Conservation (phyloP, 805 yeast genomes). For the Schwanniomyces yamadae region DNA sequence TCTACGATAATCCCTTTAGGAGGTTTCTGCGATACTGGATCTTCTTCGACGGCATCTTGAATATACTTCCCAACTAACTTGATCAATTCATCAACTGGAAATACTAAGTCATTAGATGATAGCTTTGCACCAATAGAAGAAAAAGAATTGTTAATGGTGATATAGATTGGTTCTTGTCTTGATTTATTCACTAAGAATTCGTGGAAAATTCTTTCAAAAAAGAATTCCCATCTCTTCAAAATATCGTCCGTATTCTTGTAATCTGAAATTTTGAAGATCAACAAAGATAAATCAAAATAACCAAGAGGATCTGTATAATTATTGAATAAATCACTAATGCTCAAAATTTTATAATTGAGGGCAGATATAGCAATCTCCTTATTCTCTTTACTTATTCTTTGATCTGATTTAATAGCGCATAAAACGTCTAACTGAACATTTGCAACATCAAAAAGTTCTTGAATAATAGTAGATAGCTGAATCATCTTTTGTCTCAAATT, state of each 20-base stretch:
- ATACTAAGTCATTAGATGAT: constrained; percentile 68
- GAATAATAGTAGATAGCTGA: constrained; percentile 64
- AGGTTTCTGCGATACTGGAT: constrained; percentile 31
- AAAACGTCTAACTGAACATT: constrained; percentile 73
- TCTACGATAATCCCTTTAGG: constrained; percentile 59
- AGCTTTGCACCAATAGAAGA: constrained; percentile 60
- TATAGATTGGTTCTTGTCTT: constrained; percentile 36
- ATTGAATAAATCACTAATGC: constrained; percentile 79
- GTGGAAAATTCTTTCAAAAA: constrained; percentile 52
- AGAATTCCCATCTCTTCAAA: constrained; percentile 72
- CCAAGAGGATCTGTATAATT: constrained; percentile 85
- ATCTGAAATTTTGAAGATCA: constrained; percentile 80
- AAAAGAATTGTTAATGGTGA: constrained; percentile 38
- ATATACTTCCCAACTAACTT: constrained; percentile 62
- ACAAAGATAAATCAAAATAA: constrained; percentile 76
- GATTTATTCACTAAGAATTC: constrained; percentile 23
- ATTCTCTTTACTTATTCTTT: constrained; percentile 47
- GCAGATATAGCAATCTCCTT: constrained; percentile 50
- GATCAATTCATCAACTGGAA: constrained; percentile 72
- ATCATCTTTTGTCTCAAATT: constrained; percentile 73
- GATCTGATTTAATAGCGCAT: constrained; percentile 49
- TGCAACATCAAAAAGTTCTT: constrained; percentile 83
- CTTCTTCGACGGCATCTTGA: constrained; percentile 34
- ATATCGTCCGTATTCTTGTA: constrained; percentile 83
- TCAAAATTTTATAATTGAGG: constrained; percentile 63